Conservation (phyloP, 176 grass and related monocot species). For the Guadua angustifolia region DNA sequence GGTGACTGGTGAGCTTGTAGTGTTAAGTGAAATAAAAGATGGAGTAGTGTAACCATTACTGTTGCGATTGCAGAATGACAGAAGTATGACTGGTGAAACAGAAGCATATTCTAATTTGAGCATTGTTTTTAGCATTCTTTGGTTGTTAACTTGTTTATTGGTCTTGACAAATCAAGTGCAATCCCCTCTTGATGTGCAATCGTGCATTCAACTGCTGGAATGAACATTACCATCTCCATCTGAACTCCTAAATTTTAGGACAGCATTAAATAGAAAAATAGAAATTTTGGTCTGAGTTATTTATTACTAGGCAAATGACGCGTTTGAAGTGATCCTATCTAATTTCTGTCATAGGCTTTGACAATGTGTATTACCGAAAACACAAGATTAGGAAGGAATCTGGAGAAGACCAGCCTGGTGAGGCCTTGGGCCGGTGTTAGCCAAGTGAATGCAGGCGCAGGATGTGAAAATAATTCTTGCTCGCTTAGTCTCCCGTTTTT, state of each 20-base stretch:
- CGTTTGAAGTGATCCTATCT: not conserved
- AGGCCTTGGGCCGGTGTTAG: too few relatives aligned
- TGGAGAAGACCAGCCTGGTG: too few relatives aligned
- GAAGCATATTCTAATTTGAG: not conserved
- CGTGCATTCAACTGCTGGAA: not conserved
- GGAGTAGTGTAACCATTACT: not conserved
- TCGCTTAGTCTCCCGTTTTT: too few relatives aligned
- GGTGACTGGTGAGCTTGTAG: not conserved
- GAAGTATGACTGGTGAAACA: not conserved
- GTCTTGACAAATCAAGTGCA: not conserved
- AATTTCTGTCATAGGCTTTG: too few relatives aligned
- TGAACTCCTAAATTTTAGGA: not conserved
- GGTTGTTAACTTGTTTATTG: not conserved
- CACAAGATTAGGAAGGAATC: too few relatives aligned
- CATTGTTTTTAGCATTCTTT: not conserved
- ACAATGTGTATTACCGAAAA: too few relatives aligned
- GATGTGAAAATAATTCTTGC: too few relatives aligned
- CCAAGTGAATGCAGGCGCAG: too few relatives aligned
- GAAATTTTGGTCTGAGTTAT: not conserved
- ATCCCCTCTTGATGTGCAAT: not conserved
- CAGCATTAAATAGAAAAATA: not conserved
- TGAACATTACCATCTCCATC: not conserved
- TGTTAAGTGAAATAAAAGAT: slow-evolving; percentile 17
- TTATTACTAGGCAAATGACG: not conserved
- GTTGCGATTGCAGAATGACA: not conserved